These are phyloP conservation scores for sorghum (Sorghum bicolor) DNA, from an alignment of 176 grass and related monocot genomes.

Conservation along the genomic window DNA sequence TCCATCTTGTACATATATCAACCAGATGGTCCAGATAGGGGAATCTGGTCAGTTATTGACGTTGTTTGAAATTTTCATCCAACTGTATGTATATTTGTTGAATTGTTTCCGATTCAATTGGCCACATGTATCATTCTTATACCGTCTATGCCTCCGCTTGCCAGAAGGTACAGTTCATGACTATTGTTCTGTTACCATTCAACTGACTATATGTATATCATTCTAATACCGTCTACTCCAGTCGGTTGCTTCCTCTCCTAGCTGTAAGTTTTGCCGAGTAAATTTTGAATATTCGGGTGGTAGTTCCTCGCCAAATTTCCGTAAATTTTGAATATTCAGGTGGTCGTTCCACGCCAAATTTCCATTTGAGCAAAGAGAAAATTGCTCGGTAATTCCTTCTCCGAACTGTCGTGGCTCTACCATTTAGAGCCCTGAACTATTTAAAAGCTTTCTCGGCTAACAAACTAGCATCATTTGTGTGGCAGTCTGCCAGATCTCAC, in stretches of 20 bases:
- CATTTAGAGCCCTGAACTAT: not conserved
- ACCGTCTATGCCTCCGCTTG: not conserved
- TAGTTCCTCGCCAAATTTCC: no score
- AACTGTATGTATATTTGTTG: slow-evolving; percentile 34
- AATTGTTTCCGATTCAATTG: not conserved
- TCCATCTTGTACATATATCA: slow-evolving; percentile 39
- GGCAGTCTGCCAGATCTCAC: not conserved
- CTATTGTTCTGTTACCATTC: not conserved
- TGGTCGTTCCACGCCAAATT: not conserved
- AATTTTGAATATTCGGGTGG: no score
- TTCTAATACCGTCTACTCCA: no score
- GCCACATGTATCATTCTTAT: not conserved
- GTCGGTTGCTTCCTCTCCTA: no score
- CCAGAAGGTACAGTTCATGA: not conserved
- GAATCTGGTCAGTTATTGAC: not conserved
- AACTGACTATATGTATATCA: not conserved
- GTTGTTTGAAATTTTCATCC: not conserved
- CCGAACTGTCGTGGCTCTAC: not conserved
- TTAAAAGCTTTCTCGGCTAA: not conserved
- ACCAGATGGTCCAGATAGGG: not conserved
- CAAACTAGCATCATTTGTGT: not conserved
- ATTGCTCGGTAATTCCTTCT: not conserved
- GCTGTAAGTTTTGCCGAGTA: no score
- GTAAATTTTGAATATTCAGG: not conserved
- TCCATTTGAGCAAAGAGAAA: not conserved